Base-by-base conservation (phyloP, 768 basidiomycete species). In the Pleurotus salmoneostramineus region DNA sequence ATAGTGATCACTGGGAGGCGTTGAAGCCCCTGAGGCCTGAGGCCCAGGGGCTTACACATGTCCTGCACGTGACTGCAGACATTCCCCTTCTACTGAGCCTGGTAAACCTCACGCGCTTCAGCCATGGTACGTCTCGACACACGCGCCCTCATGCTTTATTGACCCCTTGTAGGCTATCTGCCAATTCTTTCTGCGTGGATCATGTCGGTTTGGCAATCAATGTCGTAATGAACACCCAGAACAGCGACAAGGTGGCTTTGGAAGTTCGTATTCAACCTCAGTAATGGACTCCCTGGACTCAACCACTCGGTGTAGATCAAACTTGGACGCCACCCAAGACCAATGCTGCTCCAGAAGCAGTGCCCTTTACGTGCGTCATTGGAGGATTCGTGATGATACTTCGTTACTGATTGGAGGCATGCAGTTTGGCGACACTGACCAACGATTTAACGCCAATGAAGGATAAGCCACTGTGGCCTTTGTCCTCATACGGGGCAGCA, bases 381-480 rank as follows among this genome's bases (percentile, higher is more conserved):
- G 33, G 50, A 21, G 33, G 3, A 31, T 21, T 21, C 43, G 48
- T n/a, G 40, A 12, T 58, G 44, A n/a, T 36, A 52, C 27, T 56
- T 35, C 59, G 62, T 37, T 57, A 48, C 50, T 17, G 32, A 17
- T 21, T 37, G 14, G 27, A 3, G 21, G 12, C 34, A 12, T 56
- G 44, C 2, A 94, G 92, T 31, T 66, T 73, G 15, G 87, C 93
- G 10, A 72, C 77, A 2, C 81, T 96, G 45, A 67, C 66, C n/a
- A 71, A 72, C 34, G 94, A 95, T 62, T 68, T 95, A 6, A 82
- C 80, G 1, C 72, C 72, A 2, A 65, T 68, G 17, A 74, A 71
- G 17, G 93, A 95, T 12, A 87, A 84, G 65, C 94, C 93, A 0
- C 45, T 78, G 10, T 97, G 90, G 88, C 87, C 88, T 11, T 73